phyloP scores from a whole-genome alignment of 1,284 basidiomycete species.

The Tylopilus sp. region DNA sequence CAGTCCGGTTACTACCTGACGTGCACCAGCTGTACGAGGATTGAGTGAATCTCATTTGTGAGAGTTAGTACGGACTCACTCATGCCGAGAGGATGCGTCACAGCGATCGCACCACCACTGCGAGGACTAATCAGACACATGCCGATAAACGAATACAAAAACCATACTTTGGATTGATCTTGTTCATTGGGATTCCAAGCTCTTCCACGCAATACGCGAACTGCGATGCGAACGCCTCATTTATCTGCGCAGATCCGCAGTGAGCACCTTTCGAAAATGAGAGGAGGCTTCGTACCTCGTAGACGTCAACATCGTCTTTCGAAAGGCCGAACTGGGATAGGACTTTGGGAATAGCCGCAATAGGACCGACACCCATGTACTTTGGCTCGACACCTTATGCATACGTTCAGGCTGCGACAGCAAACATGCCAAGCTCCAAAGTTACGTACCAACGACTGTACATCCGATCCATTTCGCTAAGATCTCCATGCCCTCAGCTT shows the following conservation, averaged over 20 bases:
- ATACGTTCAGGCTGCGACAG: conserved; percentile 2
- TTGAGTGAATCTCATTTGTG: not conserved
- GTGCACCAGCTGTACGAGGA: conserved; percentile 59
- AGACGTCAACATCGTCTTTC: conserved; percentile 86
- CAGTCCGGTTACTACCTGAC: conserved; percentile 84
- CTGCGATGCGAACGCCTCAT: conserved; percentile 82
- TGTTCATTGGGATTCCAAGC: conserved; percentile 76
- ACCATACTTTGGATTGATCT: conserved; percentile 81
- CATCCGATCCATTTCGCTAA: conserved; percentile 87
- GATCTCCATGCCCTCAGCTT: conserved; percentile 83
- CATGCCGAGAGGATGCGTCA: conserved; percentile 80
- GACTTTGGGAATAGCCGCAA: conserved; percentile 81
- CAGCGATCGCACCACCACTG: conserved; percentile 85
- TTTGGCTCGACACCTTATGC: conserved; percentile 74
- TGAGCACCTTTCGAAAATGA: conserved; percentile 2
- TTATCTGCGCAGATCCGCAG: conserved; percentile 51
- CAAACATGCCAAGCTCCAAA: not conserved
- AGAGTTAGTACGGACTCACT: conserved; percentile 47
- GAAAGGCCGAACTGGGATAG: conserved; percentile 71
- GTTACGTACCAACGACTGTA: conserved; percentile 69
- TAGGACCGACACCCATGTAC: conserved; percentile 86
- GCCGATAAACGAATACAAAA: not conserved
- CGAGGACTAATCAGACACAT: not conserved
- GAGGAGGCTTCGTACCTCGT: conserved; percentile 60
- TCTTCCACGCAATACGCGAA: conserved; percentile 81